A percentile compares a stretch with the other conserved stretches of the same genome.
Evolutionary conservation across 148 eudicot species (phyloP).

Genomic region (Tetragonia tetragonoides): DNA sequence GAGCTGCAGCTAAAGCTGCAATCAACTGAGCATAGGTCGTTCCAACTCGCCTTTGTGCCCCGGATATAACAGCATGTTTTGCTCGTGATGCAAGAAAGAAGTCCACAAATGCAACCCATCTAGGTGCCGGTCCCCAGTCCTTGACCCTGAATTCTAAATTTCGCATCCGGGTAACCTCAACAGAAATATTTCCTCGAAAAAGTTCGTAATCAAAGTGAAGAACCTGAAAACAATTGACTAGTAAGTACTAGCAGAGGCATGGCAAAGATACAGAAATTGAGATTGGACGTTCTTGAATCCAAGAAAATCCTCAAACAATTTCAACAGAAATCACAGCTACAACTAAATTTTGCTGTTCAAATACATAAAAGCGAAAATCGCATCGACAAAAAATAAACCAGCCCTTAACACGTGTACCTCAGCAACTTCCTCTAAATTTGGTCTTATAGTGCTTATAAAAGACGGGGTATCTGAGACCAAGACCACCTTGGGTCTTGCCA

Average conservation of each 20-base stretch:
- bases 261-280: neutral
- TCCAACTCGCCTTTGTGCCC: conserved; percentile 91
- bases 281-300: neutral
- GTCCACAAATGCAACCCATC: conserved; percentile 99
- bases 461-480: conserved; percentile 87
- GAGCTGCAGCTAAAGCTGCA: conserved; percentile 81
- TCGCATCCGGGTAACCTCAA: conserved; percentile 23
- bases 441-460: conserved; percentile 44
- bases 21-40: conserved; percentile 89
- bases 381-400: neutral
- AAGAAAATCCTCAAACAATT: too few relatives aligned
- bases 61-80: conserved; percentile 78
- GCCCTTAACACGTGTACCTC: conserved; percentile 44
- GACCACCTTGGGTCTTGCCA: conserved; percentile 56
- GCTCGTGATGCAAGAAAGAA: conserved; percentile 91
- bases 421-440: conserved; percentile 55
- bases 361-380: neutral
- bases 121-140: conserved; percentile 98
- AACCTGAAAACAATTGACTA: conserved; percentile 43
- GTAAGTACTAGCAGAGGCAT: neutral
- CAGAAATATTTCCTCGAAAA: conserved; percentile 60
- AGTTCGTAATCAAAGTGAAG: conserved; percentile 71
- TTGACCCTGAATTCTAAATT: conserved; percentile 56
- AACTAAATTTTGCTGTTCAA: neutral
- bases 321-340: neutral